Evolutionary conservation across 371 early-diverging fungal species (phyloP).

Genomic region (Cokeromyces recurvatus): DNA sequence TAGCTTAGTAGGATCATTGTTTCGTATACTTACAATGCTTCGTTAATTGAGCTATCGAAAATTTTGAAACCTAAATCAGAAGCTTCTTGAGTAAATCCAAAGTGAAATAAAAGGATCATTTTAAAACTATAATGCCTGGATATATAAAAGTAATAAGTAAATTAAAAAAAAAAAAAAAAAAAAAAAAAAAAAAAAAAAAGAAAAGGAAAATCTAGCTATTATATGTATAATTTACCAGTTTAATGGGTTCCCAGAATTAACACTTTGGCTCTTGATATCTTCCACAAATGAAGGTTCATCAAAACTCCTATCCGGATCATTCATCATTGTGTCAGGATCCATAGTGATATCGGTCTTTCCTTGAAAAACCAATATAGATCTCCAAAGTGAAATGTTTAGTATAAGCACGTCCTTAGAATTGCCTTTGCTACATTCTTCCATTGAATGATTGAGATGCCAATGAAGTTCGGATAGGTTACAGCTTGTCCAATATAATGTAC

Average conservation of each 20-base stretch:
- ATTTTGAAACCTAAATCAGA: conserved; percentile 32
- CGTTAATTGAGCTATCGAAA: conserved; percentile 21
- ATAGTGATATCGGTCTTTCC: conserved; percentile 26
- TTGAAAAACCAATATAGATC: conserved; percentile 35
- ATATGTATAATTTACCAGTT: conserved; percentile 38
- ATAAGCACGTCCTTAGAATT: conserved; percentile 23
- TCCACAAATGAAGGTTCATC: conserved; percentile 27
- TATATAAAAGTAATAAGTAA: too few relatives aligned
- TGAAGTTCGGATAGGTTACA: conserved; percentile 30
- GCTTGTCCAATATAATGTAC: conserved; percentile 29
- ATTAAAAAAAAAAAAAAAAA: too few relatives aligned
- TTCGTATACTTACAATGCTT: conserved; percentile 18
- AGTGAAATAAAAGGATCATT: conserved; percentile 39
- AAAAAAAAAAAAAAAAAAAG: too few relatives aligned
- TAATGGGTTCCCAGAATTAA: conserved; percentile 30
- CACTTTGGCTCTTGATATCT: conserved; percentile 21
- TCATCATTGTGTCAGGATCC: conserved; percentile 25
- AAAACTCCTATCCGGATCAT: conserved; percentile 23
- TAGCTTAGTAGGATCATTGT: too few relatives aligned
- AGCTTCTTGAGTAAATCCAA: conserved; percentile 33
- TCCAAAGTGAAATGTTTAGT: conserved; percentile 26
- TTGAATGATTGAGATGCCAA: conserved; percentile 25
- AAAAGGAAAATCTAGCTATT: too few relatives aligned
- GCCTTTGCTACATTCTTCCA: conserved; percentile 31
- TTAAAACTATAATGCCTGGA: conserved; percentile 35